A percentile compares a stretch with the other conserved stretches of the same genome.
These are phyloP conservation scores for Nannizziopsis barbatae DNA, from an alignment of 2,329 filamentous ascomycete genomes.

Conservation along the genomic window DNA sequence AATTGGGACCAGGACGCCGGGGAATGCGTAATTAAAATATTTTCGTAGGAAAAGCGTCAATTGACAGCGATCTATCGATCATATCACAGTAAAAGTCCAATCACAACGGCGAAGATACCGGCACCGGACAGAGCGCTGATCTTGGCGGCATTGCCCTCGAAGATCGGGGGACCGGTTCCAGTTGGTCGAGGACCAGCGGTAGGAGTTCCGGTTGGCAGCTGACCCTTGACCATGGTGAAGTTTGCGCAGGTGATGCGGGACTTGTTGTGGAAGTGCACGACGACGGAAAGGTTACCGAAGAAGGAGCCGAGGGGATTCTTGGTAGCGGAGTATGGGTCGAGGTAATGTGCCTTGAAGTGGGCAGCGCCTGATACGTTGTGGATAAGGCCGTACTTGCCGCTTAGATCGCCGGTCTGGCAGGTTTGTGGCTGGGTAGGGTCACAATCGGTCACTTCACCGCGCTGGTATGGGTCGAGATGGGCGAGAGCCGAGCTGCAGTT, in stretches of 20 bases:
- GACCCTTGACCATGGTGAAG: conserved; percentile 27
- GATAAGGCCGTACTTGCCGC: conserved; percentile 60
- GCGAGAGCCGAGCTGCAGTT: conserved; percentile 59
- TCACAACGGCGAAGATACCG: conserved; percentile 4
- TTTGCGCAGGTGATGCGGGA: conserved; percentile 48
- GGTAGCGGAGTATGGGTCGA: conserved; percentile 42
- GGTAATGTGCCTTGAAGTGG: conserved; percentile 28
- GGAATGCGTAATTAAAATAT: not conserved
- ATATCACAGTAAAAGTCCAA: conserved; percentile 4
- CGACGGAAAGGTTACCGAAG: conserved; percentile 45
- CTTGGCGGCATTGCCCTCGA: conserved; percentile 6
- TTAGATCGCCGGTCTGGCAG: conserved; percentile 67
- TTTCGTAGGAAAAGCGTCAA: not conserved
- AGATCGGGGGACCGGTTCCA: conserved; percentile 5
- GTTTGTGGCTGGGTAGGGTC: conserved; percentile 46
- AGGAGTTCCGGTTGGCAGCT: not conserved
- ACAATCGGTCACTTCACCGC: conserved; percentile 53
- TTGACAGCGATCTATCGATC: not conserved
- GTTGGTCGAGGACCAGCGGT: not conserved
- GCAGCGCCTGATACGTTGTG: conserved; percentile 28
- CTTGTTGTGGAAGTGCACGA: conserved; percentile 40
- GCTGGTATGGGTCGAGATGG: conserved; percentile 60
- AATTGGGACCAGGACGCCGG: conserved; percentile 1
- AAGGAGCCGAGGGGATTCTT: conserved; percentile 33
- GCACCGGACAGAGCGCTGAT: conserved; percentile 7